Percentiles rank a stretch among this genome's conserved stretches.
phyloP scores from a whole-genome alignment of 805 yeast species.

The Brettanomyces naardenensis region DNA sequence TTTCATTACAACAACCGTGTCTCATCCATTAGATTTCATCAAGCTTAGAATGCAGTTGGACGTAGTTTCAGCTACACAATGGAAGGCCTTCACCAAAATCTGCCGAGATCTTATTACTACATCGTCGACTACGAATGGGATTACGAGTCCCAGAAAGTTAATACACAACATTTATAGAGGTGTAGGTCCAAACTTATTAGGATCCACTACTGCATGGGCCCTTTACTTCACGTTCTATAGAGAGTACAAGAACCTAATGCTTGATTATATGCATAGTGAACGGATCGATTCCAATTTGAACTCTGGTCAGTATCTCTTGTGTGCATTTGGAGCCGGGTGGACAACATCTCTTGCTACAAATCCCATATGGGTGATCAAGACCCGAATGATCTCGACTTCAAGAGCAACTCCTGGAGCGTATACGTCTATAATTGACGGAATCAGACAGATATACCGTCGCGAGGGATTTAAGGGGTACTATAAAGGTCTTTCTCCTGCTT shows the following conservation, averaged over 20 bases:
- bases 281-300: constrained; percentile 28
- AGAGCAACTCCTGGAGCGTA: constrained; percentile 43
- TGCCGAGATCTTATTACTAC: constrained; percentile 10
- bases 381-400: constrained; percentile 67
- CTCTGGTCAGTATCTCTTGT: constrained; percentile 38
- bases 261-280: constrained; percentile 6
- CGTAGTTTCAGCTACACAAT: constrained; percentile 24
- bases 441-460: constrained; percentile 33
- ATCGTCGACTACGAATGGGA: constrained; percentile 8
- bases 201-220: constrained; percentile 87
- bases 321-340: constrained; percentile 68
- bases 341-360: constrained; percentile 73
- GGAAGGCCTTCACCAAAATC: constrained; percentile 20
- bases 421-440: constrained; percentile 48
- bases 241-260: constrained; percentile 36
- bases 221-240: constrained; percentile 76
- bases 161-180: constrained; percentile 56
- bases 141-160: constrained; percentile 1
- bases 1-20: constrained; percentile 61
- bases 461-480: constrained; percentile 74
- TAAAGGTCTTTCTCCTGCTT: constrained; percentile 68
- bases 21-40: constrained; percentile 86
- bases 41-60: constrained; percentile 77
- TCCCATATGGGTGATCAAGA: constrained; percentile 94
- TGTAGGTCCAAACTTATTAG: constrained; percentile 67